phyloP scores from a whole-genome alignment of 495 filamentous ascomycete genomes.

The Hypomontagnella monticulosa region DNA sequence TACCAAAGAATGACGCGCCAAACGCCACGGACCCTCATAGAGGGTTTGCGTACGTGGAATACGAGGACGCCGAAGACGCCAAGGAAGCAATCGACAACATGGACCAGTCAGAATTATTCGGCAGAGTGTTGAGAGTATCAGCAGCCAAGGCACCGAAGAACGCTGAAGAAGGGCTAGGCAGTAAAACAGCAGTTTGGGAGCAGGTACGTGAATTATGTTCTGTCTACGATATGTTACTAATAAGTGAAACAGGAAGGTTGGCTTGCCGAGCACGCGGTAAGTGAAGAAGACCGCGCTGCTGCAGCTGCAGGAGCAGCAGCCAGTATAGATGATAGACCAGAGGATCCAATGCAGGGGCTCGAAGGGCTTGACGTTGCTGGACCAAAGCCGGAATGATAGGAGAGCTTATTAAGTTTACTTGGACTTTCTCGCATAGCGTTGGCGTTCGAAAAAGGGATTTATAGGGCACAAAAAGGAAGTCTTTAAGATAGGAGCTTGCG shows the following conservation, averaged over 20 bases:
- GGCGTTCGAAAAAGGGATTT: constrained; percentile 51
- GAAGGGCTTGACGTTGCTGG: constrained; percentile 94
- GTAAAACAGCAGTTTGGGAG: constrained; percentile 97
- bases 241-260: constrained; percentile 78
- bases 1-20: constrained; percentile 84
- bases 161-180: constrained; percentile 82
- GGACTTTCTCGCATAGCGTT: constrained; percentile 52
- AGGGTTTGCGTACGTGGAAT: constrained; percentile 98
- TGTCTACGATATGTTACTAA: constrained; percentile 43
- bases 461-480: constrained; percentile 28
- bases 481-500: constrained; percentile 33
- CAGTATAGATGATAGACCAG: constrained; percentile 60
- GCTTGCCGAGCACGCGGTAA: constrained; percentile 88
- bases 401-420: constrained; percentile 15
- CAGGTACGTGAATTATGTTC: constrained; percentile 69
- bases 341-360: constrained; percentile 95
- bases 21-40: constrained; percentile 77
- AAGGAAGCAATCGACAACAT: constrained; percentile 98
- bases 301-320: constrained; percentile 63
- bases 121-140: constrained; percentile 89
- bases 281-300: constrained; percentile 81
- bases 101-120: constrained; percentile 97
- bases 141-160: constrained; percentile 94
- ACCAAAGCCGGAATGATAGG: constrained; percentile 76
- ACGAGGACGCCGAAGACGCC: constrained; percentile 84